These are phyloP conservation scores for Diaporthe sp. DNA, from an alignment of 2,329 filamentous ascomycete genomes.

Conservation along the genomic window DNA sequence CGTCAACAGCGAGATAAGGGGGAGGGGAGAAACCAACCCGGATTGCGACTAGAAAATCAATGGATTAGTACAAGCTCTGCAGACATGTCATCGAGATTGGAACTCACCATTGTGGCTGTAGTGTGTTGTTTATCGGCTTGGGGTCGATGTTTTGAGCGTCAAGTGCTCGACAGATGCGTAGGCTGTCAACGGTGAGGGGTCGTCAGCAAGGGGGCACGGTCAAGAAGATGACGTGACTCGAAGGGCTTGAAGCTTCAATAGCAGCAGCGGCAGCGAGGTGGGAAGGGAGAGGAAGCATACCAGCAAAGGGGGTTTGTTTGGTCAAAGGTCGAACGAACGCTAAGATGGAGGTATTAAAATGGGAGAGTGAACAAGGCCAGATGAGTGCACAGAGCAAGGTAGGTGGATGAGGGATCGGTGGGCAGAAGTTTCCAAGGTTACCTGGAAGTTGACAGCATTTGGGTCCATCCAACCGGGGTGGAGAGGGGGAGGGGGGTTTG, in stretches of 20 bases:
- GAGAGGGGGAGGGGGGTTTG: constrained; percentile 28
- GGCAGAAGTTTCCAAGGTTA: constrained; percentile 35
- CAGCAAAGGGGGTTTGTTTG: constrained; percentile 27
- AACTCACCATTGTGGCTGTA: constrained; percentile 40
- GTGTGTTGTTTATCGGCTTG: constrained; percentile 23
- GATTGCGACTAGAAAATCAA: constrained; percentile 72
- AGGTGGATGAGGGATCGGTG: constrained; percentile 32
- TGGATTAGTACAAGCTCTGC: constrained; percentile 23
- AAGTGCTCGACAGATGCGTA: constrained; percentile 35
- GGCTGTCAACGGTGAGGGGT: constrained; percentile 41
- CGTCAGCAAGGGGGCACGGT: constrained; percentile 36
- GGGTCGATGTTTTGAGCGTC: constrained; percentile 26
- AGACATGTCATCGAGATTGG: neutral
- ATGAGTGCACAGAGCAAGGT: constrained; percentile 34
- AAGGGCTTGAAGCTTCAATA: constrained; percentile 5
- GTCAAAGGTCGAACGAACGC: constrained; percentile 33
- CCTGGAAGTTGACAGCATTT: constrained; percentile 38
- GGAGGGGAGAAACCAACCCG: constrained; percentile 66
- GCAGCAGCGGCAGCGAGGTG: neutral
- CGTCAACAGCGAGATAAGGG: constrained; percentile 30
- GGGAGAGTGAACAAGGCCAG: constrained; percentile 28
- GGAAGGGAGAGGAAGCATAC: constrained; percentile 25
- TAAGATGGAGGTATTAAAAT: constrained; percentile 34
- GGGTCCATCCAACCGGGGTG: constrained; percentile 18
- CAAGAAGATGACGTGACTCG: constrained; percentile 37